Evolutionary conservation across 2,329 filamentous ascomycete genomes (phyloP).

Genomic region (Neurospora sp.): DNA sequence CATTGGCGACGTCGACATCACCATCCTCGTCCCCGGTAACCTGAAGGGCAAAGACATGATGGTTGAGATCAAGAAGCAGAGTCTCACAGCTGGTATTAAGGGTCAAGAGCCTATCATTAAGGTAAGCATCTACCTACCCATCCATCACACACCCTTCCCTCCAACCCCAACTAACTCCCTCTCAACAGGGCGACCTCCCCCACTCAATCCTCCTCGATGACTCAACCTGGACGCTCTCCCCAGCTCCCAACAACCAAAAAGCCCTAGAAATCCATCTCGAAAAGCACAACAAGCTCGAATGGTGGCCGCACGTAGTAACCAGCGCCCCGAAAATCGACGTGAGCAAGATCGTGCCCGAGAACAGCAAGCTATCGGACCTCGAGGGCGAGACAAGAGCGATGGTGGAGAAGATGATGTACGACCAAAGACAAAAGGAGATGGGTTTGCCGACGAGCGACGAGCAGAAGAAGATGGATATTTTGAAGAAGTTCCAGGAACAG

Average conservation of each 20-base stretch:
- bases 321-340: slow-evolving; percentile 86
- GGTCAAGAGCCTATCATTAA: slow-evolving; percentile 77
- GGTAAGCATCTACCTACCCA: slow-evolving; percentile 35
- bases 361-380: slow-evolving; percentile 80
- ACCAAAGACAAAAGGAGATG: slow-evolving; percentile 92
- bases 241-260: slow-evolving; percentile 49
- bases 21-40: slow-evolving; percentile 67
- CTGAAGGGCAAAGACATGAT: slow-evolving; percentile 76
- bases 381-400: slow-evolving; percentile 91
- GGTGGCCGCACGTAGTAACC: slow-evolving; percentile 92
- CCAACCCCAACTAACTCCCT: slow-evolving; percentile 3
- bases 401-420: slow-evolving; percentile 99
- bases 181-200: slow-evolving; percentile 66
- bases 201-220: slow-evolving; percentile 74
- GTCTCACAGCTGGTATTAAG: slow-evolving; percentile 72
- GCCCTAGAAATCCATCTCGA: slow-evolving; percentile 68
- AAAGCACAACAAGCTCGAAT: slow-evolving; percentile 95
- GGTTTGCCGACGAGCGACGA: slow-evolving; percentile 87
- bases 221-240: slow-evolving; percentile 84
- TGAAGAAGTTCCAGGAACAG: slow-evolving; percentile 85
- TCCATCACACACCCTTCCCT: too few relatives aligned
- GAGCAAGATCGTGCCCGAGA: slow-evolving; percentile 88
- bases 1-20: slow-evolving; percentile 78
- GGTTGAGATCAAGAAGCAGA: slow-evolving; percentile 71
- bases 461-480: slow-evolving; percentile 85